These are phyloP conservation scores for Pulveroboletus sp. DNA, from an alignment of 768 basidiomycete genomes.

Conservation along the genomic window DNA sequence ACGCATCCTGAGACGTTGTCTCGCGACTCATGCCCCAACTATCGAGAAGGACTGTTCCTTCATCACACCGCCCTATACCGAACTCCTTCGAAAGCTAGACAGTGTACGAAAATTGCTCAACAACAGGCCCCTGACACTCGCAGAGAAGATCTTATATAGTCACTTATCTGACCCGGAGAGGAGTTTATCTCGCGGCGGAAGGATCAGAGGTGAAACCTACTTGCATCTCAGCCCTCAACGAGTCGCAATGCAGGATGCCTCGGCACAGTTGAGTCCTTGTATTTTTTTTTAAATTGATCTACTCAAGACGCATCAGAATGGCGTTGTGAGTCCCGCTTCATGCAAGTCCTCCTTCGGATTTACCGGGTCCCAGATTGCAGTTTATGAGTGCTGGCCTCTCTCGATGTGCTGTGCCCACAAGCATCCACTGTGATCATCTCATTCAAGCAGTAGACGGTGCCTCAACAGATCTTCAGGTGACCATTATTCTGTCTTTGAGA, in stretches of 20 bases:
- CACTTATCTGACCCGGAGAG: slow-evolving; percentile 81
- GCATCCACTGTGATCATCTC: slow-evolving; percentile 97
- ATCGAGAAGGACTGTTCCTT: slow-evolving; percentile 57
- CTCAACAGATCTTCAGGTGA: slow-evolving; percentile 75
- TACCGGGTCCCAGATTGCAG: slow-evolving; percentile 57
- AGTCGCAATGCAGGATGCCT: slow-evolving; percentile 97
- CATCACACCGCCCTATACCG: slow-evolving; percentile 82
- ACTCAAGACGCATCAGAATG: slow-evolving; percentile 52
- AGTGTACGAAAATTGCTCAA: slow-evolving; percentile 63
- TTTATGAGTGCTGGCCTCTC: slow-evolving; percentile 95
- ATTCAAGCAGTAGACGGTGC: slow-evolving; percentile 94
- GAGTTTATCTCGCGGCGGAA: slow-evolving; percentile 57
- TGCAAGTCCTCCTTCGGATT: slow-evolving; percentile 2
- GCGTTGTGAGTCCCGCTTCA: slow-evolving; percentile 52
- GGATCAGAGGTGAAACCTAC: slow-evolving; percentile 81
- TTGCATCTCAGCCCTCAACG: slow-evolving; percentile 87
- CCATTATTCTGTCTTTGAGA: neutral
- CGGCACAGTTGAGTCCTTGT: slow-evolving; percentile 64
- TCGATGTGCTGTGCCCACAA: slow-evolving; percentile 78
- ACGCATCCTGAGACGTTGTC: slow-evolving; percentile 23
- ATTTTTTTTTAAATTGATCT: neutral
- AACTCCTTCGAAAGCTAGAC: slow-evolving; percentile 65
- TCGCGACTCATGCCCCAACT: slow-evolving; percentile 40
- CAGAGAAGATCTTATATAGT: slow-evolving; percentile 96
- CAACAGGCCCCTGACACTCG: slow-evolving; percentile 80